Base-by-base conservation (phyloP, 2,329 filamentous ascomycete genomes). In the Chrysosphaeria jannelii region DNA sequence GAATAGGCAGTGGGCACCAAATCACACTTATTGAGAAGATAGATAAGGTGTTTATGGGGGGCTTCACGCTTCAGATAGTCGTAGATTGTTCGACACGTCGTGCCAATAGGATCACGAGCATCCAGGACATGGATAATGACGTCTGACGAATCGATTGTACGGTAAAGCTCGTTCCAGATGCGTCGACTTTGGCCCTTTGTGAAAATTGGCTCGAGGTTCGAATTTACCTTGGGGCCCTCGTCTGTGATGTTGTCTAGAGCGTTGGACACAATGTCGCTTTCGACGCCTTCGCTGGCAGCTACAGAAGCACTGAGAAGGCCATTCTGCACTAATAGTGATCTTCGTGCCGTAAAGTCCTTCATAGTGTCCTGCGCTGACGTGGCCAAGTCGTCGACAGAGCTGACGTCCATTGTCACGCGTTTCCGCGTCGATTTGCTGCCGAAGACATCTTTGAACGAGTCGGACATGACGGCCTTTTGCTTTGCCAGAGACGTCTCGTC, bases 121-220 rank as follows among this genome's bases (percentile, higher is more conserved):
- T 91, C 81, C 1, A 90, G 50, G 9, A 90, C 72, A 37, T 91
- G 85, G n/a, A 97, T 69, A 21, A 97, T 64, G 17, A 97, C 81
- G 44, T 97, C 85, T 7, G 72, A 85, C 3, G 76, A 88, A 46
- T 91, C 81, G 30, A 91, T 85, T 36, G 54, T 85, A 31, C 70
- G 30, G 27, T 34, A 34, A 6, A 93, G 50, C 42, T 97, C 81
- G 46, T 93, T 93, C 79, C 76, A 90, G 34, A 90, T 90, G 33
- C 85, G 60, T 47, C 90, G 90, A 38, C 69, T 81, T 43, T 90
- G 79, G 10, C 85, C 85, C 47, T 93, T 93, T 35, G 60, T 69
- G 46, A 93, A 93, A 28, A 93, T 74, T 19, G 79, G 67, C 40
- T 81, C 74, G 34, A 71, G 65, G 36, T 61, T 59, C 5, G 61